These are phyloP conservation scores for Akanthomyces dipterigenus DNA, from an alignment of 2,329 filamentous ascomycete species.

Conservation along the genomic window DNA sequence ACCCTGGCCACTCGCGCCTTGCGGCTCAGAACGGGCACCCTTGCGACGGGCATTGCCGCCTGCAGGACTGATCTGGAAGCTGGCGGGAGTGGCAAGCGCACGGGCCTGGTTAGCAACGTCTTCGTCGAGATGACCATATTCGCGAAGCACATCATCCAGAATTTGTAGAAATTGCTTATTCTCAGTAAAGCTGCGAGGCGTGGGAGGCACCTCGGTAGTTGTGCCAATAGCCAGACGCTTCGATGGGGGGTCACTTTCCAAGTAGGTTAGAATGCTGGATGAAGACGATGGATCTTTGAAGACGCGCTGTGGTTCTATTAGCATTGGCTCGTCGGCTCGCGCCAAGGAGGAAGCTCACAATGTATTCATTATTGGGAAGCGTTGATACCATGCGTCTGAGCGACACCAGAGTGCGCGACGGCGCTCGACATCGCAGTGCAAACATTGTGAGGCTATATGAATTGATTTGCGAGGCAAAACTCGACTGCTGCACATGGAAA, in stretches of 20 bases:
- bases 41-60: conserved; percentile 42
- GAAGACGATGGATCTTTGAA: conserved; percentile 42
- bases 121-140: conserved; percentile 51
- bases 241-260: conserved; percentile 50
- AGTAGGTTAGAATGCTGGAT: conserved; percentile 51
- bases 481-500: background rate
- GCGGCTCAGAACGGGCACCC: conserved; percentile 22
- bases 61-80: conserved; percentile 44
- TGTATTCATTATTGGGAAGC: conserved; percentile 44
- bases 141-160: conserved; percentile 48
- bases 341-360: conserved; percentile 35
- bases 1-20: conserved; percentile 53
- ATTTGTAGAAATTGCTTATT: conserved; percentile 55
- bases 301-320: conserved; percentile 43
- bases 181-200: conserved; percentile 51
- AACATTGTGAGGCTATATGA: background rate
- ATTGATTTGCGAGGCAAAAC: background rate
- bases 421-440: background rate
- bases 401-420: background rate
- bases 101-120: conserved; percentile 49
- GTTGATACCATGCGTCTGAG: conserved; percentile 35
- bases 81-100: conserved; percentile 53
- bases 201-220: conserved; percentile 52
- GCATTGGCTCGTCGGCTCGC: background rate
- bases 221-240: conserved; percentile 51